Evolutionary conservation across 2,329 filamentous ascomycete species (phyloP), one percentile per base, ranked within the genome.

Genomic region (Penicillium sp.): DNA sequence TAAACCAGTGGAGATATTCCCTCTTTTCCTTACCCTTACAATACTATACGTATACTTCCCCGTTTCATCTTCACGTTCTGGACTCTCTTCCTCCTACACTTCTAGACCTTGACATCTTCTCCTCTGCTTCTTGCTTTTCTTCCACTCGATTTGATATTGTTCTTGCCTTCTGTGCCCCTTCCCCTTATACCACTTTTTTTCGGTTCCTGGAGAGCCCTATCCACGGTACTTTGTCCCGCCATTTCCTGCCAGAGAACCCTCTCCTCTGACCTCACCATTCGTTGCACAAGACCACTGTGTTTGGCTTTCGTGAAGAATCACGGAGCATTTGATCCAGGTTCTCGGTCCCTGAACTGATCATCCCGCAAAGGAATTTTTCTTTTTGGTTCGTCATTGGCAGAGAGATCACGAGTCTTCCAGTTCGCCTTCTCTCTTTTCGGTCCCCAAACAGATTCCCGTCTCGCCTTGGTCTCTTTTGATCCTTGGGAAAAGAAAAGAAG

Each of bases 191-290:
- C 45, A 53, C 21, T 42, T 21, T 44, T 50, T 43, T 25, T 31
- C 21, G 49, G 21, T 29, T 60, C 43, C n/a, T 43, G 14, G 33
- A 42, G 19, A 19, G 55, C n/a, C 31, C 13, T 29, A 48, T 54
- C 45, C 39, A 50, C 50, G 46, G 37, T 47, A 46, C 26, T 47
- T 44, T n/a, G 25, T 47, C 42, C 31, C 14, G 21, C 25, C 33
- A 16, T 31, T 60, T 60, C 53, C 53, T 50, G 44, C 55, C 55
- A 46, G 37, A 31, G 39, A 44, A 26, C 29, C 45, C 13, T 19
- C 25, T 50, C 51, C 56, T 59, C 62, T 62, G 62, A 64, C 60
- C 60, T 62, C 60, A 64, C 55, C 58, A 64, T 62, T 64, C 48
- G 62, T 61, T 62, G 60, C 56, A 62, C 60, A 56, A 64, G 61